phyloP scores from a whole-genome alignment of 495 filamentous ascomycete genomes.

The Lophium mytilinum region DNA sequence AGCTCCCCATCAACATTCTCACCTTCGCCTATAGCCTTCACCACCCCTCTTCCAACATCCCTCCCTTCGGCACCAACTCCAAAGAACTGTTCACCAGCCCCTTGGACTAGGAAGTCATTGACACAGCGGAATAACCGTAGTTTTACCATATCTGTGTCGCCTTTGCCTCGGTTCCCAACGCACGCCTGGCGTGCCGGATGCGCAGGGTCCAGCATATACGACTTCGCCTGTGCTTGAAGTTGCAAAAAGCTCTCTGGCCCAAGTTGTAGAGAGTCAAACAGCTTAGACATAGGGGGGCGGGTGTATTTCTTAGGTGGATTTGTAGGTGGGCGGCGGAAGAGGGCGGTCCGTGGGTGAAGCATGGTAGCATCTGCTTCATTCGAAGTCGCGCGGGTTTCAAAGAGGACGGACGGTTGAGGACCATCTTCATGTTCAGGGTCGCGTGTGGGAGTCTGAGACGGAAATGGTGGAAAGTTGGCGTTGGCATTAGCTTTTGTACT shows the following conservation, averaged over 20 bases:
- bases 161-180: slow-evolving; percentile 51
- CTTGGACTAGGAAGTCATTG: slow-evolving; percentile 48
- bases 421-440: not conserved
- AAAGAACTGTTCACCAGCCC: slow-evolving; percentile 50
- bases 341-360: slow-evolving; percentile 37
- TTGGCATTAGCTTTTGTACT: too few relatives aligned
- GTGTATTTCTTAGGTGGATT: slow-evolving; percentile 49
- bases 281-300: slow-evolving; percentile 53
- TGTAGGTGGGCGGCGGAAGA: slow-evolving; percentile 47
- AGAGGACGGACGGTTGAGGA: slow-evolving; percentile 26
- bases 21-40: slow-evolving; percentile 9
- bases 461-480: too few relatives aligned
- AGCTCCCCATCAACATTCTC: slow-evolving; percentile 1
- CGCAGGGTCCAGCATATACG: slow-evolving; percentile 51
- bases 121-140: slow-evolving; percentile 53
- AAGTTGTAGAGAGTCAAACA: slow-evolving; percentile 50
- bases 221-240: slow-evolving; percentile 52
- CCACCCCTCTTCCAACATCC: slow-evolving; percentile 10
- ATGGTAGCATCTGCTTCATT: too few relatives aligned
- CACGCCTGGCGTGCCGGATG: slow-evolving; percentile 52
- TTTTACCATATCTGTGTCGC: slow-evolving; percentile 54
- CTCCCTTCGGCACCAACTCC: slow-evolving; percentile 35
- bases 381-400: too few relatives aligned
- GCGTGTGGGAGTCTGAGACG: too few relatives aligned
- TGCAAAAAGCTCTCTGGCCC: slow-evolving; percentile 51